Base-by-base conservation (phyloP, 345 rosid species). In the Lagerstroemia speciosa region DNA sequence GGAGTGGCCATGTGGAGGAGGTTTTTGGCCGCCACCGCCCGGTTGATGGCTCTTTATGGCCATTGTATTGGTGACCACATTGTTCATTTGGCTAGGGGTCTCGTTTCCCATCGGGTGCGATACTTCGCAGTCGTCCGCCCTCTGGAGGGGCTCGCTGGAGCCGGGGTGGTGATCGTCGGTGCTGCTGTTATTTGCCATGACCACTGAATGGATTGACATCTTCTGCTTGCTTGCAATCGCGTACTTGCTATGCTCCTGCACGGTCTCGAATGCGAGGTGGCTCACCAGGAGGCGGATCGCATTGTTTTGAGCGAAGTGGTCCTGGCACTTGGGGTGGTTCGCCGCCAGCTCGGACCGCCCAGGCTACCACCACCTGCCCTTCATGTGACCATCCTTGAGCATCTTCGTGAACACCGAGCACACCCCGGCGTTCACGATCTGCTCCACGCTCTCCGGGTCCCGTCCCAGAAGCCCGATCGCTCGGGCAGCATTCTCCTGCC, bases 341-440 rank as follows among this genome's bases (percentile, higher is more conserved):
- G 67, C 72, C 1, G 80, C 77, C 62, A 77, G 60, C 27, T 67
- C 75, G 12, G 8, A 77, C 74, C 24, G 69, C 60, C 72, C 75
- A 73, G 17, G 80, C 80, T 72, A 77, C 80, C 60, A 67, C 55
- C 29, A 66, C 65, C 72, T 77, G 80, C 66, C 77, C 62, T 71
- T 74, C 77, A 77, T 73, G 32, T 74, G 72, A 20, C 74, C 77
- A 26, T 77, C 80, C 46, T 70, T 71, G 20, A 77, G 77, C 57
- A 77, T 64, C 33, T 77, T 74, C 14, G 67, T 72, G 22, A 77
- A 73, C 38, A 71, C 74, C 12, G 67, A 60, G 43, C 76, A 41
- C 7, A 71, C 75, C 16, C 64, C 69, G 15, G 64, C 62, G 20
- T 73, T 74, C 15, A 77, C 72, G 6, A 74, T 74, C n/a, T 55